A percentile compares a stretch with the other conserved stretches of the same genome.
These are phyloP conservation scores for Combretum micranthum DNA, from an alignment of 345 rosid genomes.

Conservation along the genomic window DNA sequence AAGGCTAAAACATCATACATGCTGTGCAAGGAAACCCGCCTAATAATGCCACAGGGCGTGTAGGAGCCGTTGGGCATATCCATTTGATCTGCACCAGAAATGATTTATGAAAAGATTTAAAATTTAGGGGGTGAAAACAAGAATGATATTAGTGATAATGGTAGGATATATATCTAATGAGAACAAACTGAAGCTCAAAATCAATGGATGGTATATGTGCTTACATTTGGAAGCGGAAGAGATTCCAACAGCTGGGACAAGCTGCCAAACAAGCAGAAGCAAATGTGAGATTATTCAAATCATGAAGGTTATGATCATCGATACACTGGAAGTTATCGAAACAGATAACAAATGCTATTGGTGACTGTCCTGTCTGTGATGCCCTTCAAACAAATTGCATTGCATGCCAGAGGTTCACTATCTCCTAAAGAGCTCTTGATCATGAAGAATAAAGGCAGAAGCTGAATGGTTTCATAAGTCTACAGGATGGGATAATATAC, in stretches of 20 bases:
- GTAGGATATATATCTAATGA: too few relatives aligned
- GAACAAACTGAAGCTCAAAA: not conserved
- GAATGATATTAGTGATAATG: too few relatives aligned
- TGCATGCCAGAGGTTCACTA: too few relatives aligned
- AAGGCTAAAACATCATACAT: conserved; percentile 6
- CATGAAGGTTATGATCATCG: not conserved
- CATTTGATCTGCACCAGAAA: conserved; percentile 17
- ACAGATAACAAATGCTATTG: too few relatives aligned
- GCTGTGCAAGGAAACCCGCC: conserved; percentile 22
- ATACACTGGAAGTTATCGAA: not conserved
- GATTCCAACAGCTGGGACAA: conserved; percentile 20
- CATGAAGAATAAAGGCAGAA: not conserved
- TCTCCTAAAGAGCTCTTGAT: too few relatives aligned
- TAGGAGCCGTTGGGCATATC: conserved; percentile 26
- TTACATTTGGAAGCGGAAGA: conserved; percentile 22
- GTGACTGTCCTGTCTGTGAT: too few relatives aligned
- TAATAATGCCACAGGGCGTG: conserved; percentile 15
- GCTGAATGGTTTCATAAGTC: not conserved
- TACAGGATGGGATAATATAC: too few relatives aligned
- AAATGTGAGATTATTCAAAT: not conserved
- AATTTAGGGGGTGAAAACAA: not conserved
- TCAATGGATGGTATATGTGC: not conserved
- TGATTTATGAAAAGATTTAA: not conserved
- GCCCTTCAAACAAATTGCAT: too few relatives aligned
- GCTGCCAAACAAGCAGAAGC: conserved; percentile 5